phyloP scores from a whole-genome alignment of 1,284 basidiomycete species.

The Xanthoconium separans region DNA sequence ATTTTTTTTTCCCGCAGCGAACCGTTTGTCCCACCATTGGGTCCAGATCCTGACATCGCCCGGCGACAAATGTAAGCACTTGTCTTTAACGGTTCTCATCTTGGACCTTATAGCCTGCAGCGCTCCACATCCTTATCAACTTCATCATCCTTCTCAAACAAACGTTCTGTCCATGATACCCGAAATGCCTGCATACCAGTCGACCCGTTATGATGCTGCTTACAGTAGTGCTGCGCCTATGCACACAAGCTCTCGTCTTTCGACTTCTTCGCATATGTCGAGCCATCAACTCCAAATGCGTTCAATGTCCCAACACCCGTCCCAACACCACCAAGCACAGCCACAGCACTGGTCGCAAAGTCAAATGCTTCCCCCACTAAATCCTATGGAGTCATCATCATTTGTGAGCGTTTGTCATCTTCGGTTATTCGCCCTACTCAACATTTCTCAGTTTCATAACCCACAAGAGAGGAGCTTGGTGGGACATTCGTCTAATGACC shows the following conservation, averaged over 20 bases:
- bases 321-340: slow-evolving; percentile 37
- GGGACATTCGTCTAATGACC: slow-evolving; percentile 46
- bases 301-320: slow-evolving; percentile 37
- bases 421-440: slow-evolving; percentile 10
- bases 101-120: slow-evolving; percentile 23
- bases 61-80: slow-evolving; percentile 51
- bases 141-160: slow-evolving; percentile 40
- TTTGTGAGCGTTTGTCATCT: slow-evolving; percentile 47
- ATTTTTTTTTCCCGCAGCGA: slow-evolving; percentile 15
- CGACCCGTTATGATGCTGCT: slow-evolving; percentile 47
- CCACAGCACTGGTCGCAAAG: slow-evolving; percentile 43
- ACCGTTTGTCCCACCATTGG: slow-evolving; percentile 38
- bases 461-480: slow-evolving; percentile 51
- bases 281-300: slow-evolving; percentile 42
- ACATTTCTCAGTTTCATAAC: slow-evolving; percentile 37
- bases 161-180: slow-evolving; percentile 55
- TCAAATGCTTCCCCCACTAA: slow-evolving; percentile 39
- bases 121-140: slow-evolving; percentile 31
- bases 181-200: slow-evolving; percentile 53
- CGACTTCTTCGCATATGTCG: slow-evolving; percentile 39
- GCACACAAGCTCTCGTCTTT: slow-evolving; percentile 30
- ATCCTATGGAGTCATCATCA: slow-evolving; percentile 58
- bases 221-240: slow-evolving; percentile 32
- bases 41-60: slow-evolving; percentile 39
- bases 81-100: not conserved